Evolutionary conservation across 2,329 filamentous ascomycete genomes (phyloP), one percentile per base, ranked within the genome.

Genomic region (Juglanconis sp.): DNA sequence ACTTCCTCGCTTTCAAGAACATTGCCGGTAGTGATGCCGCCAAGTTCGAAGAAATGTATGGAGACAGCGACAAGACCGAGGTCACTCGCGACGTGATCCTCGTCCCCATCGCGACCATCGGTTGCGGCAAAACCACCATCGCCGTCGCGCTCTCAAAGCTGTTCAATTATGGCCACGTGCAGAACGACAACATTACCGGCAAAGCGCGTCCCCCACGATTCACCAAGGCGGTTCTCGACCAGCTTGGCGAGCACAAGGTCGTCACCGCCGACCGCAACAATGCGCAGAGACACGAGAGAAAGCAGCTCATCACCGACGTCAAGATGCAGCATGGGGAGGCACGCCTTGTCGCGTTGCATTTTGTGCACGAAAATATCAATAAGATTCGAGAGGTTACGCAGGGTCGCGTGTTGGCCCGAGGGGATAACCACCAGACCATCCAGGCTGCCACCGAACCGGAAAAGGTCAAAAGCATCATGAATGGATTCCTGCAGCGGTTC

Each of bases 341-440:
- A 11, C 87, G 85, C 49, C 86, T 96, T 56, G 88, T 99, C 15
- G 94, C 92, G 30, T 79, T 99, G 11, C 89, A 98, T 68, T 99
- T 93, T 70, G 87, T 91, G 6, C 95, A 98, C 70, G 85, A 92
- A 60, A 79, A 91, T 65, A 83, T 95, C 7, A 82, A 90, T 53
- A 79, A 84, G 36, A 91, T 98, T 63, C 85, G 90, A 49, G 79
- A 84, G 59, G 81, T 94, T 32, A 96, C 92, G 1, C 87, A 86
- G 60, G 83, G 87, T 64, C 87, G 95, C 53, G 91, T 99, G 1
- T 77, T 97, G 24, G 82, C 86, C 5, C 89, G 95, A 30, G 95
- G 95, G 13, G 92, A 99, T 73, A 98, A 98, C 69, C 95, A 99
- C 73, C 95, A 99, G 76, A 99, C 95, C 0, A 98, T 99, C 62